A percentile compares a stretch with the other conserved stretches of the same genome.
Evolutionary conservation across 108 stramenopile genomes (phyloP).

Genomic region (Skeletonema tropicum): DNA sequence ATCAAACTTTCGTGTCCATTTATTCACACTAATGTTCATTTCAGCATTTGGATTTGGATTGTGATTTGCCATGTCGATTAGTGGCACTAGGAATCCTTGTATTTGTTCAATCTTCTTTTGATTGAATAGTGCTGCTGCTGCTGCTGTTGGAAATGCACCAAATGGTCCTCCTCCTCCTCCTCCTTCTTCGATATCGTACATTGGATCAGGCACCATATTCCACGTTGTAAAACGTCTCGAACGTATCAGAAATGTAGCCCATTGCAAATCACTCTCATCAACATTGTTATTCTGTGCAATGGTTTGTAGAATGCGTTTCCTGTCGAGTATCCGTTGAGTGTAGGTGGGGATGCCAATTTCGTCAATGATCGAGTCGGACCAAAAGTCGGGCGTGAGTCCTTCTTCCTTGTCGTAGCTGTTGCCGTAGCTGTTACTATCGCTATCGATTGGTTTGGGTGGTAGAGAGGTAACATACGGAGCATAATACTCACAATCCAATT

Average conservation of each 20-base stretch:
- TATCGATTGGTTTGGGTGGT: conserved; percentile 6
- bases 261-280: too few species aligned
- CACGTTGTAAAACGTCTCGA: conserved; percentile 27
- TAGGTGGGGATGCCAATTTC: conserved; percentile 12
- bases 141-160: not conserved
- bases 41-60: conserved; percentile 18
- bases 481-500: not conserved
- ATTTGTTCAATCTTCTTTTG: conserved; percentile 17
- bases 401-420: conserved; percentile 2
- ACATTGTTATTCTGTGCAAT: too few species aligned
- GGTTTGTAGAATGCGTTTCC: conserved; percentile 17
- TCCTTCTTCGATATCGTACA: not conserved
- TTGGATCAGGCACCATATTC: conserved; percentile 17
- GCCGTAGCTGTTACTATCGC: not conserved
- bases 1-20: conserved; percentile 25
- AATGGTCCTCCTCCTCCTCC: not conserved
- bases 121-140: not conserved
- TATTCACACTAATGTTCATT: conserved; percentile 24
- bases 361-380: not conserved
- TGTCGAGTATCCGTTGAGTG: conserved; percentile 3
- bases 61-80: conserved; percentile 39
- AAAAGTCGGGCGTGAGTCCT: conserved; percentile 33
- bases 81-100: conserved; percentile 20
- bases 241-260: conserved; percentile 17
- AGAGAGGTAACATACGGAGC: conserved; percentile 15